A percentile compares a stretch with the other conserved stretches of the same genome.
phyloP scores from a whole-genome alignment of 176 grass and related monocot genomes.

The Rhynchospora breviuscula region DNA sequence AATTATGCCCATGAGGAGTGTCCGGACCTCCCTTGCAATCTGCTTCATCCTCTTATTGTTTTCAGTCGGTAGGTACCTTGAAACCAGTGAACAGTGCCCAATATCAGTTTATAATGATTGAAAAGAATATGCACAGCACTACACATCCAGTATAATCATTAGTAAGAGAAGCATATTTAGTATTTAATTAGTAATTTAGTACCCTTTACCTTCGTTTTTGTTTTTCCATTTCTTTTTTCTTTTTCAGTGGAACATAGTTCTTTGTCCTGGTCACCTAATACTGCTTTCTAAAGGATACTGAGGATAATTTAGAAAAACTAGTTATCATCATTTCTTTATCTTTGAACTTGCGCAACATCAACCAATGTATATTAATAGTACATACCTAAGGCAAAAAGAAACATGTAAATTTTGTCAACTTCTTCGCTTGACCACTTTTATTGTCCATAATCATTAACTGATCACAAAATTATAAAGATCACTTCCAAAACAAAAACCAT shows the following conservation, averaged over 20 bases:
- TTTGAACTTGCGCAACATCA: not conserved
- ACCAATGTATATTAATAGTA: not conserved
- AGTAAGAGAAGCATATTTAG: too few relatives aligned
- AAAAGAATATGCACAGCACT: not conserved
- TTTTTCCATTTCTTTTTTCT: not conserved
- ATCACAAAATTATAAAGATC: not conserved
- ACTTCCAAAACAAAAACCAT: not conserved
- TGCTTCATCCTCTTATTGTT: constrained; percentile 50
- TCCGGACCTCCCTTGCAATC: constrained; percentile 34
- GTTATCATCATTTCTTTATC: too few relatives aligned
- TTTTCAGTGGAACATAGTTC: too few relatives aligned
- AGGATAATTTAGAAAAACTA: not conserved
- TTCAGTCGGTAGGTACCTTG: constrained; percentile 61
- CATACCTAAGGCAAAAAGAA: not conserved
- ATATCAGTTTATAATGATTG: not conserved
- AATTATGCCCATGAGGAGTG: constrained; percentile 47
- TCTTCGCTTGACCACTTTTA: not conserved
- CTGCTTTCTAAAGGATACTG: not conserved
- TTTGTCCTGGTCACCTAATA: not conserved
- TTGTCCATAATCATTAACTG: not conserved
- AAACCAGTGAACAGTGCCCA: not conserved
- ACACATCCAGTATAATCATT: too few relatives aligned
- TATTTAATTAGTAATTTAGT: too few relatives aligned
- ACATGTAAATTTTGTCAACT: not conserved
- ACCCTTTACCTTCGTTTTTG: not conserved